These are phyloP conservation scores for Fusarium illudens DNA, from an alignment of 2,329 filamentous ascomycete genomes.

Conservation along the genomic window DNA sequence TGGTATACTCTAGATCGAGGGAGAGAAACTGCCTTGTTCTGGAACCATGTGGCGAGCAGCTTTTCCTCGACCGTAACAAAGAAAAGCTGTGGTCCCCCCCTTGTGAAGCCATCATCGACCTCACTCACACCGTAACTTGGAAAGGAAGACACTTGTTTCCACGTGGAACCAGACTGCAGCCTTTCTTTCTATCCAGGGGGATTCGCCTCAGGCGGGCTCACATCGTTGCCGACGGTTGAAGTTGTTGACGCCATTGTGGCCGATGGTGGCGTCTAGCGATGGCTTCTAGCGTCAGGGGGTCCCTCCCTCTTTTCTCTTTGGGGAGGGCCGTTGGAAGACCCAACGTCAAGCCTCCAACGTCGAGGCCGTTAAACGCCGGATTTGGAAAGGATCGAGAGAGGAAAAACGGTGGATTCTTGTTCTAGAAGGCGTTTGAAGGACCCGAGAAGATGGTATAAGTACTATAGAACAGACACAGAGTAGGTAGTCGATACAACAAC, in stretches of 20 bases:
- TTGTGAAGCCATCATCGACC: neutral
- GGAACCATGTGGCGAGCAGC: constrained; percentile 9
- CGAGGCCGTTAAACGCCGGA: constrained; percentile 18
- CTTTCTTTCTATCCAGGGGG: neutral
- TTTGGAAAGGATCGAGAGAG: constrained; percentile 13
- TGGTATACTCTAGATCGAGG: neutral
- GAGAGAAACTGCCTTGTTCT: neutral
- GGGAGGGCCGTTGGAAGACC: constrained; percentile 11
- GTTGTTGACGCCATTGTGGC: constrained; percentile 21
- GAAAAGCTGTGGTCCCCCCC: neutral
- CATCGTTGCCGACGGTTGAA: constrained; percentile 10
- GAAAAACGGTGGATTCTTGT: neutral
- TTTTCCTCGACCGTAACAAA: neutral
- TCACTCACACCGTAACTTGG: constrained; percentile 19
- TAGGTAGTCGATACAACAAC: neutral
- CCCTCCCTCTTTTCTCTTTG: constrained; percentile 3
- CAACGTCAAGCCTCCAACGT: constrained; percentile 14
- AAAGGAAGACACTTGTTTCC: neutral
- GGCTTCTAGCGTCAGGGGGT: constrained; percentile 27
- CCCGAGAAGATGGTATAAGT: constrained; percentile 1
- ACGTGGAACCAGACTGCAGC: constrained; percentile 9
- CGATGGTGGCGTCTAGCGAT: constrained; percentile 29
- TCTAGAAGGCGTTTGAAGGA: constrained; percentile 11
- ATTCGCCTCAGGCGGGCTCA: neutral
- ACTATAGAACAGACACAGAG: neutral